Evolutionary conservation across 129 eudicot genomes (phyloP).

Genomic region (Tagetes patula): DNA sequence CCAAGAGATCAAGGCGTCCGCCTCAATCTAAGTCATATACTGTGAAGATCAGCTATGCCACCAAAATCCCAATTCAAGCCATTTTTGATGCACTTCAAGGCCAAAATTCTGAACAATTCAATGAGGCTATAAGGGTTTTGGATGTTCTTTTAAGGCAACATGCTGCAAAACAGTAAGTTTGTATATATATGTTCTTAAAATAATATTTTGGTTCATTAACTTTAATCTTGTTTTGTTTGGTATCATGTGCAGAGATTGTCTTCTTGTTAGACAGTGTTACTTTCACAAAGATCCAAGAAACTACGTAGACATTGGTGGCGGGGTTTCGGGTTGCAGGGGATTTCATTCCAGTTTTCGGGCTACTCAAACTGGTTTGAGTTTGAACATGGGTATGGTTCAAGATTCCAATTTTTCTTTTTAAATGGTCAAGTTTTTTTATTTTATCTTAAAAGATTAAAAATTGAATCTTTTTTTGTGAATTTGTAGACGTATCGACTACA

Average conservation of each 20-base stretch:
- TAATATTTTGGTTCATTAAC: not conserved
- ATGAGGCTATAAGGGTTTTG: constrained; percentile 80
- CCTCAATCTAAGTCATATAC: constrained; percentile 50
- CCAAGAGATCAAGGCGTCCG: constrained; percentile 41
- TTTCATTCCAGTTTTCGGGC: constrained; percentile 89
- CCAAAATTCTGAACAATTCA: constrained; percentile 69
- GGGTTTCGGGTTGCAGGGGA: constrained; percentile 80
- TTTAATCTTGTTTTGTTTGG: constrained; percentile 1
- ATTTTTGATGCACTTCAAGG: constrained; percentile 73
- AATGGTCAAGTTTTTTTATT: not conserved
- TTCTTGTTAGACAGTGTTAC: constrained; percentile 82
- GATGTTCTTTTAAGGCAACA: constrained; percentile 88
- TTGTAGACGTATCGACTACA: constrained; percentile 69
- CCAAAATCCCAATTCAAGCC: constrained; percentile 82
- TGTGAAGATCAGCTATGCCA: constrained; percentile 74
- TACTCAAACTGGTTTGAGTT: constrained; percentile 75
- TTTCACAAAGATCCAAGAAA: constrained; percentile 69
- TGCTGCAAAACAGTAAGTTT: constrained; percentile 82
- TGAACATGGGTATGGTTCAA: constrained; percentile 63
- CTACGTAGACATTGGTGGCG: constrained; percentile 67
- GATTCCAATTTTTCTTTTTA: not conserved
- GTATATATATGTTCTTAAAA: not conserved
- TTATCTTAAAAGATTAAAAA: not conserved
- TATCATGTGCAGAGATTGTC: constrained; percentile 66
- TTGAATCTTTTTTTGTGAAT: not conserved